These are phyloP conservation scores for Blastobotrys parvus DNA, from an alignment of 805 yeast species.

Conservation along the genomic window DNA sequence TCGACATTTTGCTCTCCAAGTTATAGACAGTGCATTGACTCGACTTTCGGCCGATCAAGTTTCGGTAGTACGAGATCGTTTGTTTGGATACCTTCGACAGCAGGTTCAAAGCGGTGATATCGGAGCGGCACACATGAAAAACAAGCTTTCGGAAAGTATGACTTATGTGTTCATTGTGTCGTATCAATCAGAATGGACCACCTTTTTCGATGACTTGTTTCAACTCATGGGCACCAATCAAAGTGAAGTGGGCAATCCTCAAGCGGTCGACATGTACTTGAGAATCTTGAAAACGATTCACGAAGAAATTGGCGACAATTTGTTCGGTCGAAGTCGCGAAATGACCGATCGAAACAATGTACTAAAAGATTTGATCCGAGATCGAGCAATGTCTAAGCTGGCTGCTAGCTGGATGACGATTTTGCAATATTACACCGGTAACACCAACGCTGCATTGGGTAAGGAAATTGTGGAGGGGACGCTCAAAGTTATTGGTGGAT, in stretches of 20 bases:
- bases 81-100: constrained; percentile 39
- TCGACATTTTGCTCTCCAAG: constrained; percentile 62
- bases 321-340: constrained; percentile 57
- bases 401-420: constrained; percentile 61
- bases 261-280: constrained; percentile 61
- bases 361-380: constrained; percentile 77
- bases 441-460: constrained; percentile 14
- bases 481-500: constrained; percentile 66
- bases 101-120: constrained; percentile 19
- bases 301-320: constrained; percentile 87
- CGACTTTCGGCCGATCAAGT: constrained; percentile 40
- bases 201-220: constrained; percentile 43
- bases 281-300: constrained; percentile 71
- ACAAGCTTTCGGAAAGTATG: constrained; percentile 49
- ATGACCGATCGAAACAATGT: constrained; percentile 55
- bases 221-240: constrained; percentile 27
- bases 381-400: constrained; percentile 59
- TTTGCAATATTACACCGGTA: constrained; percentile 30
- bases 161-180: constrained; percentile 43
- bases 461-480: constrained; percentile 48
- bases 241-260: constrained; percentile 27
- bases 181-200: constrained; percentile 42
- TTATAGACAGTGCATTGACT: constrained; percentile 49
- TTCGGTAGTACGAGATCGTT: constrained; percentile 36
- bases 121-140: constrained; percentile 41